phyloP scores from a whole-genome alignment of 1,284 basidiomycete genomes.

The Taiwanofungus camphoratus region DNA sequence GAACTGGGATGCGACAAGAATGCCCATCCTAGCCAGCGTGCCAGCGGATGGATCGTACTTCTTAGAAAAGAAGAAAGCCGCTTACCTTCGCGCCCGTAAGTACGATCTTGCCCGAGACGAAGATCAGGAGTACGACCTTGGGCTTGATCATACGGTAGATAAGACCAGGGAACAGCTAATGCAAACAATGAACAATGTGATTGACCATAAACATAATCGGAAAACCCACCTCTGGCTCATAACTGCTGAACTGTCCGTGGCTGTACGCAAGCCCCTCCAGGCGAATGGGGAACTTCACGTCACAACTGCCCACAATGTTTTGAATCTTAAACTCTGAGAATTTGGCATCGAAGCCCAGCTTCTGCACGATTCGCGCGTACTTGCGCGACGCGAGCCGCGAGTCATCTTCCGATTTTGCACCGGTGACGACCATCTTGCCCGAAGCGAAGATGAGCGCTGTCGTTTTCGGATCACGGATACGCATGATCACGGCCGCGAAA shows the following conservation, averaged over 20 bases:
- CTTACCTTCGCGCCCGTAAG: conserved; percentile 96
- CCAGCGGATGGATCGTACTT: not conserved
- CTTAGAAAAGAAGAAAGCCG: not conserved
- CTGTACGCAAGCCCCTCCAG: conserved; percentile 96
- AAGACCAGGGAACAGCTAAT: conserved; percentile 95
- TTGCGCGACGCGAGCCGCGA: conserved; percentile 96
- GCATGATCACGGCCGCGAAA: conserved; percentile 99
- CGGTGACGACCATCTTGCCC: conserved; percentile 99
- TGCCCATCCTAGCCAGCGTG: not conserved
- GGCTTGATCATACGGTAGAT: conserved; percentile 99
- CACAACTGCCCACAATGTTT: conserved; percentile 98
- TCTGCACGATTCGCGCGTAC: conserved; percentile 99
- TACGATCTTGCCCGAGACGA: conserved; percentile 99
- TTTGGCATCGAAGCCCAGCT: conserved; percentile 98
- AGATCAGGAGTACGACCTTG: conserved; percentile 97
- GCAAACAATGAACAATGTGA: not conserved
- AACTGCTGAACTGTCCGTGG: conserved; percentile 97
- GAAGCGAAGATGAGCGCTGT: conserved; percentile 99
- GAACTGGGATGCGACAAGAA: conserved; percentile 5
- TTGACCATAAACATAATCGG: not conserved
- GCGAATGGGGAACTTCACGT: conserved; percentile 99
- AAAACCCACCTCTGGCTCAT: conserved; percentile 88
- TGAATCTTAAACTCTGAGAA: conserved; percentile 99
- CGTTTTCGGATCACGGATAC: conserved; percentile 99
- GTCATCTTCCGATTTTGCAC: conserved; percentile 98